Conservation (phyloP, 192 early-diverging fungal genomes). For the Diversispora epigaea region DNA sequence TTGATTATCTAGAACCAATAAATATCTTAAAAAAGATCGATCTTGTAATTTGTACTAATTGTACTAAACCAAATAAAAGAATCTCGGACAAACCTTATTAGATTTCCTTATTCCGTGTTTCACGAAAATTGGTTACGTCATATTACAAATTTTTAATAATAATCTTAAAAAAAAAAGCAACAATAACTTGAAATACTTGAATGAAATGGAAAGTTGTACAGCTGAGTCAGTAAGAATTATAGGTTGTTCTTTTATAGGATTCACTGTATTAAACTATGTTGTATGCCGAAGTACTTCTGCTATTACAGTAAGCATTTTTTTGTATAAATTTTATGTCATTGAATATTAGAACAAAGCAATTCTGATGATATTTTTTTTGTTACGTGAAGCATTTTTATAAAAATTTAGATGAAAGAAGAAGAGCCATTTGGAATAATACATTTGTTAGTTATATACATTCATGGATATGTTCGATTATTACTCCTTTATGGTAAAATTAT, state of each 20-base stretch:
- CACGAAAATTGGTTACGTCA: too few species aligned
- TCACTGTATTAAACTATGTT: constrained; percentile 9
- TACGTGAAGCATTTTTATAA: background rate
- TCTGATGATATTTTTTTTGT: background rate
- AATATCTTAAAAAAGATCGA: too few species aligned
- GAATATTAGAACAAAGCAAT: background rate
- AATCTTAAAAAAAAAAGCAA: too few species aligned
- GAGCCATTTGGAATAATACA: constrained; percentile 9
- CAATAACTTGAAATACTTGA: too few species aligned
- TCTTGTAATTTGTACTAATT: too few species aligned
- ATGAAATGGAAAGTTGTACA: constrained; percentile 14
- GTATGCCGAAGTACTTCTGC: background rate
- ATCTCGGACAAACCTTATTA: too few species aligned
- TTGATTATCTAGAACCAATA: too few species aligned
- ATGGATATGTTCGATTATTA: constrained; percentile 16
- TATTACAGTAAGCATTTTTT: constrained; percentile 3
- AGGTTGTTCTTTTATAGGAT: constrained; percentile 9
- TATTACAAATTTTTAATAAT: too few species aligned
- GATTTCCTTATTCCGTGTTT: too few species aligned
- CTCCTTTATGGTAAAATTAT: constrained; percentile 3
- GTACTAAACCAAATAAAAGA: too few species aligned
- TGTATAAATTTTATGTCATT: background rate
- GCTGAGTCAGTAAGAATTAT: constrained; percentile 11
- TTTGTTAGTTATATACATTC: constrained; percentile 23
- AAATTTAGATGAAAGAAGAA: background rate